phyloP scores from a whole-genome alignment of 768 basidiomycete species.

The Tricholomella constricta region DNA sequence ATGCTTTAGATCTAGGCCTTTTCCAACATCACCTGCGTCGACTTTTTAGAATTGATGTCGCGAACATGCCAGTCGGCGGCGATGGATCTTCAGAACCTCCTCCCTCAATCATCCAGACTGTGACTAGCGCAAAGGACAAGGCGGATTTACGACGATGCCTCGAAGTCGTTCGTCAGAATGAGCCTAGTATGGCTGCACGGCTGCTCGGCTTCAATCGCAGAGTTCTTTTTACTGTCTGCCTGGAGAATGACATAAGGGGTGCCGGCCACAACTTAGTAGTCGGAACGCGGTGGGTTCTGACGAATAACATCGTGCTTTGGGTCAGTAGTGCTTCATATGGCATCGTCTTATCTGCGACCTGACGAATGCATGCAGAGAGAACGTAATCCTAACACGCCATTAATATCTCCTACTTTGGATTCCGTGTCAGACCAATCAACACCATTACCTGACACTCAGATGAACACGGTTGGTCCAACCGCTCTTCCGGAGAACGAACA shows the following conservation, averaged over 20 bases:
- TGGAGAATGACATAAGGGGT: conserved; percentile 18
- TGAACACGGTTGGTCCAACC: not conserved
- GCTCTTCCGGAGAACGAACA: not conserved
- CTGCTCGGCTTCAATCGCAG: conserved; percentile 16
- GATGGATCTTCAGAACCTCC: conserved; percentile 20
- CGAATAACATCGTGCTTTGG: conserved; percentile 23
- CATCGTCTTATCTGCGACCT: not conserved
- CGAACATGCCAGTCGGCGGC: conserved; percentile 13
- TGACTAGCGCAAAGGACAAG: conserved; percentile 2
- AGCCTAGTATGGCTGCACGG: conserved; percentile 5
- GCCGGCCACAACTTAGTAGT: conserved; percentile 16
- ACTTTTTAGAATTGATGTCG: too few species aligned
- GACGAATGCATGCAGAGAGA: not conserved
- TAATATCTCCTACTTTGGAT: not conserved
- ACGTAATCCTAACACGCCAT: not conserved
- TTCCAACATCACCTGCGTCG: conserved; percentile 10
- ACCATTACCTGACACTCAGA: not conserved
- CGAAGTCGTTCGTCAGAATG: conserved; percentile 11
- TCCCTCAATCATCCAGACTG: not conserved
- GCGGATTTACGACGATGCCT: conserved; percentile 9
- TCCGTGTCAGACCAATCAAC: not conserved
- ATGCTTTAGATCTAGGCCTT: conserved; percentile 37
- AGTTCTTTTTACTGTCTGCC: conserved; percentile 26
- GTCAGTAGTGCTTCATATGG: conserved; percentile 13
- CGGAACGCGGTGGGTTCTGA: conserved; percentile 26